Percentiles rank a stretch among this genome's conserved stretches.
Evolutionary conservation across 805 yeast species (phyloP).

Genomic region (Saccharomycopsis lassenensis): DNA sequence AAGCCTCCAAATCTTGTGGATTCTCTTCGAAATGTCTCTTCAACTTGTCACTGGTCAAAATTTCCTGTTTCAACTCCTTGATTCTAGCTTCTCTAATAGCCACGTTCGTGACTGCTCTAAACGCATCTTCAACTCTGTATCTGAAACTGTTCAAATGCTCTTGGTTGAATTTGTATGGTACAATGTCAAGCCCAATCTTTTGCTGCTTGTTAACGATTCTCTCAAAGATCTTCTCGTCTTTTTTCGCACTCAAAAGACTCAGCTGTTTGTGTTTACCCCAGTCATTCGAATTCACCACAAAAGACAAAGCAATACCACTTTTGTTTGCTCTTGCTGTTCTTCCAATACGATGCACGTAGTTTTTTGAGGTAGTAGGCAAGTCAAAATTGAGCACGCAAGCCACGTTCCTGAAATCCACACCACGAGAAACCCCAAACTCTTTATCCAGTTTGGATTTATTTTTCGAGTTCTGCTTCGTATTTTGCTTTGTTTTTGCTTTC

Average conservation of each 20-base stretch:
- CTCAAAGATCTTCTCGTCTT: slow-evolving; percentile 76
- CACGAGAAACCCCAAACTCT: slow-evolving; percentile 93
- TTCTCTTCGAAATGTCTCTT: slow-evolving; percentile 94
- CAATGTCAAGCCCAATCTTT: slow-evolving; percentile 59
- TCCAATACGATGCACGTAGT: slow-evolving; percentile 90
- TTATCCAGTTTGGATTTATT: slow-evolving; percentile 34
- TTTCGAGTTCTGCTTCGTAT: slow-evolving; percentile 17
- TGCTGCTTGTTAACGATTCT: slow-evolving; percentile 70
- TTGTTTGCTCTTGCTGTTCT: slow-evolving; percentile 98
- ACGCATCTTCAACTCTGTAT: slow-evolving; percentile 94
- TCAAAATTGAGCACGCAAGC: slow-evolving; percentile 96
- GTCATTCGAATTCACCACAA: slow-evolving; percentile 73
- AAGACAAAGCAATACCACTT: slow-evolving; percentile 88
- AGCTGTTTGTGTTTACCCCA: slow-evolving; percentile 87
- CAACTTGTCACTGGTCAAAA: slow-evolving; percentile 78
- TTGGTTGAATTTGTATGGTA: slow-evolving; percentile 86
- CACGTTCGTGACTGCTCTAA: slow-evolving; percentile 83
- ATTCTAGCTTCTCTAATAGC: slow-evolving; percentile 90
- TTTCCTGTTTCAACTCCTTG: slow-evolving; percentile 77
- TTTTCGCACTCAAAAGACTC: slow-evolving; percentile 53
- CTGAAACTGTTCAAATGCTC: slow-evolving; percentile 91
- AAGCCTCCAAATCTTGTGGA: slow-evolving; percentile 81
- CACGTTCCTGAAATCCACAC: slow-evolving; percentile 92
- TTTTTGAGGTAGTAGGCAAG: slow-evolving; percentile 77
- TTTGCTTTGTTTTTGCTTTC: slow-evolving; percentile 16